Evolutionary conservation across 2,329 filamentous ascomycete species (phyloP).

Genomic region (Fusarium nanum): DNA sequence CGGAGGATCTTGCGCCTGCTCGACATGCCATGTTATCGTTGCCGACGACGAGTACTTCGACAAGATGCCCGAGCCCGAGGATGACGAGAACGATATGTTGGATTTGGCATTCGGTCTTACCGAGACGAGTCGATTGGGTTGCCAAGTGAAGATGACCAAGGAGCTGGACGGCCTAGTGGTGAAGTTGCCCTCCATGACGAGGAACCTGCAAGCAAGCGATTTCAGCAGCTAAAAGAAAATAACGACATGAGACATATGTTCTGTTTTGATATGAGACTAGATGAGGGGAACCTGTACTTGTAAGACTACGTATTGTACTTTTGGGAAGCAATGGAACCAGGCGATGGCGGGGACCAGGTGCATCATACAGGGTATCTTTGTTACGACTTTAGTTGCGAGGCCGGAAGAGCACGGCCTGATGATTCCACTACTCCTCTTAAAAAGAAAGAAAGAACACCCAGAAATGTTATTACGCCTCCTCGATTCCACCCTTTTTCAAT

Average conservation of each 20-base stretch:
- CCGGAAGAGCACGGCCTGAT: slow-evolving; percentile 42
- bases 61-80: slow-evolving; percentile 79
- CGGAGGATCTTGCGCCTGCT: slow-evolving; percentile 92
- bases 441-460: slow-evolving; percentile 36
- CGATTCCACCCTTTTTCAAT: slow-evolving; percentile 68
- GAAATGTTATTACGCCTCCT: slow-evolving; percentile 61
- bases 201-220: slow-evolving; percentile 95
- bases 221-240: slow-evolving; percentile 63
- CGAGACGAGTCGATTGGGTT: slow-evolving; percentile 85
- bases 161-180: slow-evolving; percentile 89
- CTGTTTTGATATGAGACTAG: slow-evolving; percentile 32
- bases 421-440: slow-evolving; percentile 48
- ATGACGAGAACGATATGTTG: slow-evolving; percentile 90
- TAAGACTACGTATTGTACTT: slow-evolving; percentile 43
- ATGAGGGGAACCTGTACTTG: slow-evolving; percentile 41
- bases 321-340: slow-evolving; percentile 38
- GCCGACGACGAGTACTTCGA: slow-evolving; percentile 79
- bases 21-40: slow-evolving; percentile 92
- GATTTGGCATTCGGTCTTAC: slow-evolving; percentile 91
- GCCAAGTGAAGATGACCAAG: slow-evolving; percentile 91
- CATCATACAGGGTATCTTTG: slow-evolving; percentile 49
- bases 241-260: slow-evolving; percentile 24
- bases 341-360: slow-evolving; percentile 42
- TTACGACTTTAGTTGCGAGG: slow-evolving; percentile 45
- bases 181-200: slow-evolving; percentile 89